A percentile compares a stretch with the other conserved stretches of the same genome.
Conservation (phyloP, 331 rosid genomes). For the Ulmus americana region DNA sequence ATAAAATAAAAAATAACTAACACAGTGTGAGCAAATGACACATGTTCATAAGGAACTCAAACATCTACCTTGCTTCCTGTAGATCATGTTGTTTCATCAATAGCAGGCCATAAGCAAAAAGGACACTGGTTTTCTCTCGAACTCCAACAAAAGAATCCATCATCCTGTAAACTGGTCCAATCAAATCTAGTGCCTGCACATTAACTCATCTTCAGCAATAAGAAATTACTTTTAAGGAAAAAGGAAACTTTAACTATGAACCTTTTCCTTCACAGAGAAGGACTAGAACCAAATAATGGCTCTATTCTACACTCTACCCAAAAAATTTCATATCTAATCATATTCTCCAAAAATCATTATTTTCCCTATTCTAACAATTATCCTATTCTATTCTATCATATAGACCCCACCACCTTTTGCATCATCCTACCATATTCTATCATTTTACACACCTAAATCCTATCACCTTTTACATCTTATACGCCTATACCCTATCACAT, state of each 20-base stretch:
- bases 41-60: slow-evolving; percentile 5
- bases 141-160: slow-evolving; percentile 97
- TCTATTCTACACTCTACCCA: no score
- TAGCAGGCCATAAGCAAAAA: slow-evolving; percentile 87
- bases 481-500: no score
- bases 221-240: slow-evolving; percentile 1
- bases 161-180: slow-evolving; percentile 79
- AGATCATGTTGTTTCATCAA: slow-evolving; percentile 90
- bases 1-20: background rate
- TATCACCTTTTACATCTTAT: no score
- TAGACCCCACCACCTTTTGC: no score
- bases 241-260: slow-evolving; percentile 11
- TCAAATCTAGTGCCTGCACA: slow-evolving; percentile 88
- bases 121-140: slow-evolving; percentile 89
- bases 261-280: background rate
- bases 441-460: no score
- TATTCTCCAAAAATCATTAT: no score
- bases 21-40: slow-evolving; percentile 9
- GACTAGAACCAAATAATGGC: background rate
- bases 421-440: no score
- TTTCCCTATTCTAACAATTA: no score
- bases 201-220: slow-evolving; percentile 27
- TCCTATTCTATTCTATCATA: no score
- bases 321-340: no score
- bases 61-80: slow-evolving; percentile 84